Base-by-base conservation (phyloP, 768 basidiomycete genomes). In the Lenzites betulinus region DNA sequence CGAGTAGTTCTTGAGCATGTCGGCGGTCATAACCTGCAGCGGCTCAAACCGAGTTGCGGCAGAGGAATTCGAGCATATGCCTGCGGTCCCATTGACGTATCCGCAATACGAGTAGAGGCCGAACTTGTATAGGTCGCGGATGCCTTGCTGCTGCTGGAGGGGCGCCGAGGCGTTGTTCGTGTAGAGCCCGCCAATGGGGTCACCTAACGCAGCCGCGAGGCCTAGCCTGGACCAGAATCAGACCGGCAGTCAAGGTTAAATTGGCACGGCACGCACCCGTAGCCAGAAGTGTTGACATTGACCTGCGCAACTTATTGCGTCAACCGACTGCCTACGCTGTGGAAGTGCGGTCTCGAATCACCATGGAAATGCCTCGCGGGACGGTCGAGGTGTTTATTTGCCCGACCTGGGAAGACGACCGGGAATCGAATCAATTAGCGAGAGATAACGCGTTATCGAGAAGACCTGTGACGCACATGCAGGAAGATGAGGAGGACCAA, bases 31-130 rank as follows among this genome's bases (percentile, higher is more conserved):
- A 41, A 78, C 79, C 41, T 79, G 75, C 68, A 82, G 89, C n/a
- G 92, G 92, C 50, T 78, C 76, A 71, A 88, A 91, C 58, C 77
- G 78, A 64, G 78, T 74, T 48, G 83, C 89, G 30, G 81, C 71
- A 33, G 85, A 82, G 42, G 79, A 75, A 67, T 86, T 87, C 30
- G 85, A 81, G 71, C 91, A 93, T 50, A 74, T 80, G 26, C 90
- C 91, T 30, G 76, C 77, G 22, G 79, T 79, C 42, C 75, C 72
- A 63, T 85, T 81, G 65, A 88, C 76, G 66, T 87, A 92, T 66
- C 81, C 91, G 66, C 92, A 93, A 70, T 89, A 84, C 20, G 85
- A 84, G 75, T 93, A 93, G 25, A 93, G 77, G n/a, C 92, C 92
- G 64, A 88, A 93, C 60, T 84, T 76, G 75, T 93, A 93, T 60